These are phyloP conservation scores for Paraglomus occultum DNA, from an alignment of 192 early-diverging fungal genomes.

Conservation along the genomic window DNA sequence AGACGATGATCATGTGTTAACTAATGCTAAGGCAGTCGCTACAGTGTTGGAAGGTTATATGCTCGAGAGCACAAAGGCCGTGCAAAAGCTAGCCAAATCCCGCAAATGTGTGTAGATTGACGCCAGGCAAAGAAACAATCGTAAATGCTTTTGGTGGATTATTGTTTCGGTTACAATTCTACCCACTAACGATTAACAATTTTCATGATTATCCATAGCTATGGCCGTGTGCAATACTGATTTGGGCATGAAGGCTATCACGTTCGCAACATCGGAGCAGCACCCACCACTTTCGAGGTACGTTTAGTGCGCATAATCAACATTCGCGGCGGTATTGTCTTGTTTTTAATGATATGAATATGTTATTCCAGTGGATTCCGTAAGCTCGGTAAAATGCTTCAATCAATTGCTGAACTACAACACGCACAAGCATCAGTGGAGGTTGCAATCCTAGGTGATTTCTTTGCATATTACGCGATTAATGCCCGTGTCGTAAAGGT, in stretches of 20 bases:
- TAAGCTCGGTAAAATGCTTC: slow-evolving; percentile 24
- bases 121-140: too few species aligned
- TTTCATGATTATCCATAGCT: slow-evolving; percentile 10
- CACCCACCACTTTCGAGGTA: slow-evolving; percentile 29
- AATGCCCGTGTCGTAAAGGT: slow-evolving; percentile 27
- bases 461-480: slow-evolving; percentile 28
- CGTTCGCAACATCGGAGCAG: slow-evolving; percentile 24
- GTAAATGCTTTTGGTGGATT: too few species aligned
- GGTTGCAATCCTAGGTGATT: slow-evolving; percentile 25
- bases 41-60: slow-evolving; percentile 20
- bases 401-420: slow-evolving; percentile 32
- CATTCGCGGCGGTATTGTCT: not conserved
- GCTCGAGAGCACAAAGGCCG: slow-evolving; percentile 4
- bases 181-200: not conserved
- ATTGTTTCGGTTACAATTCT: too few species aligned
- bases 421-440: slow-evolving; percentile 39
- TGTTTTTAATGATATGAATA: too few species aligned
- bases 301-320: not conserved
- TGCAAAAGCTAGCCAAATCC: slow-evolving; percentile 22
- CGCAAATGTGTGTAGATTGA: slow-evolving; percentile 15
- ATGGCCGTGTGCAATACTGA: slow-evolving; percentile 9
- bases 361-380: slow-evolving; percentile 17
- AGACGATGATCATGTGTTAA: slow-evolving; percentile 9
- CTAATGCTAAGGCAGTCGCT: slow-evolving; percentile 11
- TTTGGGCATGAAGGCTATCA: slow-evolving; percentile 18